Evolutionary conservation across 208 protist species (phyloP).

Genomic region (Leishmania gerbilli): DNA sequence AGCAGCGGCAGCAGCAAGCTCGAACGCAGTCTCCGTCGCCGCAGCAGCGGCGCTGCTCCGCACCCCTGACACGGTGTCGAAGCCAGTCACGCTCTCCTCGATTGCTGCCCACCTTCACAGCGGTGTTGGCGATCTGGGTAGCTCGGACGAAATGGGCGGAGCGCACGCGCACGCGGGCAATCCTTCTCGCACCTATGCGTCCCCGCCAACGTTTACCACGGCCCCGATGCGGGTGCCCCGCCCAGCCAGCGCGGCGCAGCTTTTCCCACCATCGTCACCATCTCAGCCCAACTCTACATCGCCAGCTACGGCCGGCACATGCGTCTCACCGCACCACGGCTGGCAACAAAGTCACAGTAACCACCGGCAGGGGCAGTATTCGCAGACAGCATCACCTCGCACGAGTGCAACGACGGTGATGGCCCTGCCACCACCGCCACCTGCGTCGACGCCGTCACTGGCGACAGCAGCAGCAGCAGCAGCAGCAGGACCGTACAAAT

Average conservation of each 20-base stretch:
- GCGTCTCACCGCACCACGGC: not conserved
- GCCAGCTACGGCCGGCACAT: not conserved
- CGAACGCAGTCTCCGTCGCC: not conserved
- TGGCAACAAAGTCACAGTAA: slow-evolving; percentile 1
- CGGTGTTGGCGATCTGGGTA: not conserved
- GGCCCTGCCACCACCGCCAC: not conserved
- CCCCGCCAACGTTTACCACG: slow-evolving; percentile 18
- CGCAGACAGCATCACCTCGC: slow-evolving; percentile 8
- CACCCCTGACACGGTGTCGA: slow-evolving; percentile 26
- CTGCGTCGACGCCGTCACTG: not conserved
- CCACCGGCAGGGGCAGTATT: slow-evolving; percentile 8
- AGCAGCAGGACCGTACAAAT: not conserved
- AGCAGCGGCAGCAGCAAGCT: slow-evolving; percentile 7
- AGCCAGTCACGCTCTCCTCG: slow-evolving; percentile 27
- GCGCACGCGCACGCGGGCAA: not conserved
- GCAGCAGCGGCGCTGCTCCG: slow-evolving; percentile 10
- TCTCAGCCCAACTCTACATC: not conserved
- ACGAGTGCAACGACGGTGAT: not conserved
- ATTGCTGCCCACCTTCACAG: slow-evolving; percentile 29
- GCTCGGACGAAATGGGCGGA: not conserved
- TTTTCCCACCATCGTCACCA: slow-evolving; percentile 1
- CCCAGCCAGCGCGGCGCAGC: slow-evolving; percentile 8
- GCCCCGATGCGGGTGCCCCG: not conserved
- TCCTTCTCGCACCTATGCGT: not conserved
- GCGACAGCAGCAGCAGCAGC: not conserved